Base-by-base conservation (phyloP, 257 asterid genomes). In the Nyctanthes arbortristis region DNA sequence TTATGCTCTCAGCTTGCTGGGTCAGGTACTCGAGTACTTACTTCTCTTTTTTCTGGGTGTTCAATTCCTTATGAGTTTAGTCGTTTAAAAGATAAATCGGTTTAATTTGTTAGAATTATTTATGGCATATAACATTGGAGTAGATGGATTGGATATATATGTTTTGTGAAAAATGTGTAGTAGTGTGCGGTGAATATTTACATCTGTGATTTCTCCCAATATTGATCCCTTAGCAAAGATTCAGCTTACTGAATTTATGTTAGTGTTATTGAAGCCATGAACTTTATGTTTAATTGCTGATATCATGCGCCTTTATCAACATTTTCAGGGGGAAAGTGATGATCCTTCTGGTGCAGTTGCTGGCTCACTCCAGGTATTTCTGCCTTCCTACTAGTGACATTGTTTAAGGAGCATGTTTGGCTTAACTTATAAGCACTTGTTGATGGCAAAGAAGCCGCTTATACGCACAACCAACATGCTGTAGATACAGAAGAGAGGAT, bases 291-390 rank as follows among this genome's bases (percentile, higher is more conserved):
- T 32, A 9, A 31, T 27, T 24, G 56, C 11, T 67, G 18, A 34
- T 33, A 33, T 54, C 52, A 24, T 25, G 45, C 7, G 9, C 54
- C 54, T 20, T 34, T 13, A 35, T 61, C 43, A 55, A 43, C 18
- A 32, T 65, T 71, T 75, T 55, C 84, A 91, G 96, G 96, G 97
- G 30, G 97, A 91, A 79, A 91, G 96, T 69, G 95, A 91, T 78
- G 84, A 88, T 24, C 89, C 97, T 47, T 66, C 75, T 68, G 91
- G 82, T 78, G 60, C 83, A 20, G 90, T 91, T 12, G 91, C 96
- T 37, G 95, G 97, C 49, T 68, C 93, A 9, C 95, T 91, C 76
- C 89, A 91, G 96, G 96, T 91, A 86, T 73, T 61, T 69, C 34
- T 55, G 56, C 66, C 30, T 61, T 57, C 14, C 59, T 52, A 9